These are phyloP conservation scores for Neofusicoccum cordaticola DNA, from an alignment of 2,329 filamentous ascomycete species.

Conservation along the genomic window DNA sequence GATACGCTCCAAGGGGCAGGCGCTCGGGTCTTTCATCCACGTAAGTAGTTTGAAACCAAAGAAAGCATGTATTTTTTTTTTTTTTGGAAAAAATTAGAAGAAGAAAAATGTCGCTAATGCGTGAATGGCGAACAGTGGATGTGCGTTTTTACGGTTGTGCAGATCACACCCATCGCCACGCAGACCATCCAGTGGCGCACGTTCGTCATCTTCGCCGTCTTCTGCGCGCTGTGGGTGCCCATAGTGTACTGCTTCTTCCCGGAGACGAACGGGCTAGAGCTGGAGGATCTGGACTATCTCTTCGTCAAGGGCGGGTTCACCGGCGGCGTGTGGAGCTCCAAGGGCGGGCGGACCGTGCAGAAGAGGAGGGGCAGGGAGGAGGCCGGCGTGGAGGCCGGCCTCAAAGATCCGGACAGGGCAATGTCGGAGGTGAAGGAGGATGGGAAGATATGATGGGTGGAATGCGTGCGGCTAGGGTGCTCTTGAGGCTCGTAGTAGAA, in stretches of 20 bases:
- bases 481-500: neutral
- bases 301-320: slow-evolving; percentile 19
- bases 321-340: no score
- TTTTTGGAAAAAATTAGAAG: no score
- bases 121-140: slow-evolving; percentile 7
- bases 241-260: slow-evolving; percentile 67
- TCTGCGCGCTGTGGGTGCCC: slow-evolving; percentile 65
- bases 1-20: slow-evolving; percentile 39
- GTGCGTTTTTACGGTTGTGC: slow-evolving; percentile 30
- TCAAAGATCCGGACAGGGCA: neutral
- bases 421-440: neutral
- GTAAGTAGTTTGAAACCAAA: neutral
- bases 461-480: no score
- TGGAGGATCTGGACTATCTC: slow-evolving; percentile 59
- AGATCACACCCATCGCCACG: slow-evolving; percentile 41
- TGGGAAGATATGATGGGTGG: neutral
- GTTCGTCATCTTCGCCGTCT: slow-evolving; percentile 74
- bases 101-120: no score
- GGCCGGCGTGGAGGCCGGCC: neutral
- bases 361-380: slow-evolving; percentile 1
- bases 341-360: slow-evolving; percentile 14
- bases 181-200: slow-evolving; percentile 56
- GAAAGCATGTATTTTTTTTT: no score
- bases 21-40: slow-evolving; percentile 33
- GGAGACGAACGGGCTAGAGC: slow-evolving; percentile 68